Evolutionary conservation across 2,329 filamentous ascomycete species (phyloP), one percentile per base, ranked within the genome.

Genomic region (Fusarium annulatum): DNA sequence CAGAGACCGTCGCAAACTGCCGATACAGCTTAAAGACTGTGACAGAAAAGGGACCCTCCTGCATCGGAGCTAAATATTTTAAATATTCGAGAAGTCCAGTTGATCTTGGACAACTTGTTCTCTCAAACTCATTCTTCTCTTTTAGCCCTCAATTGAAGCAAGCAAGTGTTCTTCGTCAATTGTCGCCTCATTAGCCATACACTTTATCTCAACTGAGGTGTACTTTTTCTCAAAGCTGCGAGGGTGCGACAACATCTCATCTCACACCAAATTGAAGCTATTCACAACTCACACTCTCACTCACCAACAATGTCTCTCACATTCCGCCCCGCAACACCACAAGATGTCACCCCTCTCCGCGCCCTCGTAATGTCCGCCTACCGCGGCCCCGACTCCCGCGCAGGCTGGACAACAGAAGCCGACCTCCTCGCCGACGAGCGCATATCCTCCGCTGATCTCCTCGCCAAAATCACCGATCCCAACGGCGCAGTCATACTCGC

Each of bases 351-450:
- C 12, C 53, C 72, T 16, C 64, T 86, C 34, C 80, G 83, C 28
- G 67, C 79, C 7, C 82, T 87, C 58, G 80, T 87, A 55, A 79
- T 81, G 55, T 82, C 82, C 4, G 85, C 85, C 43, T 87, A 85
- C 79, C 84, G 85, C 65, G 85, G 85, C 58, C 81, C 82, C 5
- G 61, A 76, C 30, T 82, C 80, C 71, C 80, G 81, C 36, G 74
- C 78, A 21, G 85, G 85, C 60, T 87, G 85, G 85, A 86, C 85
- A 19, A 86, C 84, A 8, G 85, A 86, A 69, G 84, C 85, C 21
- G 83, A 86, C 63, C 79, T 86, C 14, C 72, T 87, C 26, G 76
- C 76, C 15, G 84, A 83, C 75, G 79, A 84, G 30, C 84, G 85
- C 78, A 86, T 87, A 76, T 81, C 84, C 68, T 68, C 76, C 3